These are phyloP conservation scores for Dothistroma septosporum DNA, from an alignment of 2,329 filamentous ascomycete genomes.

Conservation along the genomic window DNA sequence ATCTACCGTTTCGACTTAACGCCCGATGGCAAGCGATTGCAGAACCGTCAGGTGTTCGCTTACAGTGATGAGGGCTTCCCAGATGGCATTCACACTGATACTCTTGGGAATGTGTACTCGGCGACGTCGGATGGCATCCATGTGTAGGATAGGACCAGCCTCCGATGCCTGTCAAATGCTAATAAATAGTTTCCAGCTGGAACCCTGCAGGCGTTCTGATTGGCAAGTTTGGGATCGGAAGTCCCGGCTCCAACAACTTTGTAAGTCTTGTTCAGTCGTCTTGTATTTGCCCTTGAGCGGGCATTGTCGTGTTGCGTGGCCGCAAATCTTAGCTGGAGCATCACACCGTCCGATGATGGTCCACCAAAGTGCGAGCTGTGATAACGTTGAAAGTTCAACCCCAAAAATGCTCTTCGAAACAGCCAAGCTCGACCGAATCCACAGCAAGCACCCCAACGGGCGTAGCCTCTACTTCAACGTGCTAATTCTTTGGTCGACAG, in stretches of 20 bases:
- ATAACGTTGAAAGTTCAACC: background rate
- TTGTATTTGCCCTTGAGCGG: background rate
- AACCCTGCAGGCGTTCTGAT: conserved; percentile 48
- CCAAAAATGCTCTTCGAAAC: background rate
- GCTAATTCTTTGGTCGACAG: background rate
- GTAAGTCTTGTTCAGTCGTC: conserved; percentile 5
- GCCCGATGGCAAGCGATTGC: conserved; percentile 33
- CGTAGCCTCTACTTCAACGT: background rate
- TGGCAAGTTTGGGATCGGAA: conserved; percentile 49
- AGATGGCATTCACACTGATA: conserved; percentile 56
- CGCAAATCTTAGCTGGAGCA: background rate
- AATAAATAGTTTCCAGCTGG: conserved; percentile 36
- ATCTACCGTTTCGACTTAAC: conserved; percentile 44
- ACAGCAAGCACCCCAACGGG: background rate
- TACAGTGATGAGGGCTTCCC: conserved; percentile 52
- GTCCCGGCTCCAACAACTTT: conserved; percentile 39
- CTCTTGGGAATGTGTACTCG: conserved; percentile 52
- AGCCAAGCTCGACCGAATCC: background rate
- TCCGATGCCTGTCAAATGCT: background rate
- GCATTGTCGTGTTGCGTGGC: background rate
- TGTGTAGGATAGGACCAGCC: conserved; percentile 32
- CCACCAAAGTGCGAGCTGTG: background rate
- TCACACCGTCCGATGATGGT: background rate
- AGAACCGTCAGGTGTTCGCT: conserved; percentile 50
- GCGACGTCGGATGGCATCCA: conserved; percentile 52